Percentiles rank a stretch among this genome's conserved stretches.
Conservation (phyloP, 441 rosid species). For the Euphorbia schlechtendalii region DNA sequence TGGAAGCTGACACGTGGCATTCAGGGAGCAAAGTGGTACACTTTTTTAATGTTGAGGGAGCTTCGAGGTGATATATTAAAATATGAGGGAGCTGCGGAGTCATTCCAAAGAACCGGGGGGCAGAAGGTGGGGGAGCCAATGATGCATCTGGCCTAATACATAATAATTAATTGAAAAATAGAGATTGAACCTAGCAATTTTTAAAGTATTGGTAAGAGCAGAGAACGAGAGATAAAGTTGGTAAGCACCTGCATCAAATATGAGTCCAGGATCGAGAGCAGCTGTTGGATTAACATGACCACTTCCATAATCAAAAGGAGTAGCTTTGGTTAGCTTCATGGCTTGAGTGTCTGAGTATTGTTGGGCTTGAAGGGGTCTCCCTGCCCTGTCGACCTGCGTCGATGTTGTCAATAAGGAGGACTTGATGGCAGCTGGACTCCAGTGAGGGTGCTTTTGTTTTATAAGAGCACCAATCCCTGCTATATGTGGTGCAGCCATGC, state of each 20-base stretch:
- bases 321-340: slow-evolving; percentile 63
- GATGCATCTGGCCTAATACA: too few species aligned
- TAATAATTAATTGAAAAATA: too few species aligned
- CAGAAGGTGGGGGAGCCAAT: too few species aligned
- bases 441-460: slow-evolving; percentile 86
- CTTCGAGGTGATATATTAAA: too few species aligned
- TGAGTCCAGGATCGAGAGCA: slow-evolving; percentile 94
- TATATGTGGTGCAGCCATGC: slow-evolving; percentile 99
- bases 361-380: slow-evolving; percentile 88
- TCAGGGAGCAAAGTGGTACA: too few species aligned
- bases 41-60: too few species aligned
- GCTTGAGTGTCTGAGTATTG: slow-evolving; percentile 78
- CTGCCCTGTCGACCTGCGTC: slow-evolving; percentile 71
- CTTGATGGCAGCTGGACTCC: slow-evolving; percentile 98
- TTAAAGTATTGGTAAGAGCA: too few species aligned
- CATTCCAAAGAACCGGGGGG: too few species aligned
- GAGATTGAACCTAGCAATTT: too few species aligned
- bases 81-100: too few species aligned
- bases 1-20: too few species aligned
- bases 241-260: slow-evolving; percentile 77
- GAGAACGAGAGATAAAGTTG: background rate
- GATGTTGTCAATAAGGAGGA: slow-evolving; percentile 95
- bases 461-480: slow-evolving; percentile 97
- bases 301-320: slow-evolving; percentile 95
- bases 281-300: slow-evolving; percentile 95